These are phyloP conservation scores for Gaeumannomyces tritici DNA, from an alignment of 2,329 filamentous ascomycete species.

Conservation along the genomic window DNA sequence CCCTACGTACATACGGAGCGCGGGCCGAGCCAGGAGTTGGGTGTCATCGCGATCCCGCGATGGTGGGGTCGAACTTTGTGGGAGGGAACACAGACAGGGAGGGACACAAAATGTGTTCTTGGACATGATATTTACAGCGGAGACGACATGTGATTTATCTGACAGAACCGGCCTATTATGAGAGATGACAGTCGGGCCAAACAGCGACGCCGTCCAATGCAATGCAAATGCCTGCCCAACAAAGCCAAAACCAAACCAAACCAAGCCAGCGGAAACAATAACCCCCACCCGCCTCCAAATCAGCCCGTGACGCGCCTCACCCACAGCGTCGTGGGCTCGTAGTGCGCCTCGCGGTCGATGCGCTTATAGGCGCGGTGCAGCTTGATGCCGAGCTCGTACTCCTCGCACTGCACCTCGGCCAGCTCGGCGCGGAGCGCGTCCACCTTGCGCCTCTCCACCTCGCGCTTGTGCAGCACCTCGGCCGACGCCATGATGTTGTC, in stretches of 20 bases:
- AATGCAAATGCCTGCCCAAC: neutral
- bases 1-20: no score
- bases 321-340: conserved; percentile 64
- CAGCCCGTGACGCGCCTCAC: conserved; percentile 61
- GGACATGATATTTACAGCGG: neutral
- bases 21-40: neutral
- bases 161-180: neutral
- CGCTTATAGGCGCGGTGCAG: conserved; percentile 68
- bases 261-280: neutral
- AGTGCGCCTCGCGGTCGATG: conserved; percentile 55
- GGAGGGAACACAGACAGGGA: no score
- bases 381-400: conserved; percentile 69
- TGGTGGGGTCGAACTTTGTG: no score
- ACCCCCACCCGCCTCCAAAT: neutral
- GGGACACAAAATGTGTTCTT: neutral
- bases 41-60: no score
- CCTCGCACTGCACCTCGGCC: conserved; percentile 63
- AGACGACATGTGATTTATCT: neutral
- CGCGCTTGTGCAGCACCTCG: conserved; percentile 48
- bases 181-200: neutral
- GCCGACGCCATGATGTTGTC: conserved; percentile 59
- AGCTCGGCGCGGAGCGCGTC: conserved; percentile 56
- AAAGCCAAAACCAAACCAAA: neutral
- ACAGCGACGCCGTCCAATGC: neutral
- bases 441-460: conserved; percentile 54